Evolutionary conservation across 2,329 filamentous ascomycete genomes (phyloP).

Genomic region (Talaromyces funiculosus): DNA sequence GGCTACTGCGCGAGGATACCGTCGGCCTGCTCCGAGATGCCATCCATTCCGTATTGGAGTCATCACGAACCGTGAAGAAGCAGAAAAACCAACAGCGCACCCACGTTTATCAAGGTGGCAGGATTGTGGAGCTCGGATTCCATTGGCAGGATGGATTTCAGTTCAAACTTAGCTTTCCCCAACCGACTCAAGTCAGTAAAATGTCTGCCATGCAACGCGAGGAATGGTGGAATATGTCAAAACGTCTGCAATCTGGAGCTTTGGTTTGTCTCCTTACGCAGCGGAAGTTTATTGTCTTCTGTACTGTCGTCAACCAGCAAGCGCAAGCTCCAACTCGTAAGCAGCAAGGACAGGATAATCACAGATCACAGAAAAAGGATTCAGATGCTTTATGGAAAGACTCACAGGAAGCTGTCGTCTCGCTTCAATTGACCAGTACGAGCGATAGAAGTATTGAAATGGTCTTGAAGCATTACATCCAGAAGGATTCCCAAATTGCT

Average conservation of each 20-base stretch:
- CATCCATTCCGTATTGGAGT: constrained; percentile 19
- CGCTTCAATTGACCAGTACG: constrained; percentile 14
- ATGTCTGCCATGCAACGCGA: constrained; percentile 15
- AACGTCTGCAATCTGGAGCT: constrained; percentile 24
- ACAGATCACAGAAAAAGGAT: background rate
- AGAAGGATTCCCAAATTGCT: constrained; percentile 13
- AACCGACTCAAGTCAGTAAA: constrained; percentile 17
- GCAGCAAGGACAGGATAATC: background rate
- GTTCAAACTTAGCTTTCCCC: constrained; percentile 19
- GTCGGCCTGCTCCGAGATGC: constrained; percentile 28
- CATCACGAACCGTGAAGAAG: background rate
- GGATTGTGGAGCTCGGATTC: background rate
- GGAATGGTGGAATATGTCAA: constrained; percentile 28
- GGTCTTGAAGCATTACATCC: background rate
- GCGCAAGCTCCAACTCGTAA: constrained; percentile 10
- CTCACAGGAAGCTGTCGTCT: constrained; percentile 23
- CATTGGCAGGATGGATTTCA: background rate
- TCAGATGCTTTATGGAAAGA: constrained; percentile 20
- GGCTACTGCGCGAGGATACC: constrained; percentile 34
- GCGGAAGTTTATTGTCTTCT: constrained; percentile 22
- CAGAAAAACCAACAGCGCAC: constrained; percentile 1
- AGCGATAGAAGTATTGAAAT: background rate
- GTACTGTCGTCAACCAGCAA: constrained; percentile 19
- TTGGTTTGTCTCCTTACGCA: constrained; percentile 25
- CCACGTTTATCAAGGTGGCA: background rate